These are phyloP conservation scores for Chenopodium formosanum DNA, from an alignment of 148 eudicot species.

Conservation along the genomic window DNA sequence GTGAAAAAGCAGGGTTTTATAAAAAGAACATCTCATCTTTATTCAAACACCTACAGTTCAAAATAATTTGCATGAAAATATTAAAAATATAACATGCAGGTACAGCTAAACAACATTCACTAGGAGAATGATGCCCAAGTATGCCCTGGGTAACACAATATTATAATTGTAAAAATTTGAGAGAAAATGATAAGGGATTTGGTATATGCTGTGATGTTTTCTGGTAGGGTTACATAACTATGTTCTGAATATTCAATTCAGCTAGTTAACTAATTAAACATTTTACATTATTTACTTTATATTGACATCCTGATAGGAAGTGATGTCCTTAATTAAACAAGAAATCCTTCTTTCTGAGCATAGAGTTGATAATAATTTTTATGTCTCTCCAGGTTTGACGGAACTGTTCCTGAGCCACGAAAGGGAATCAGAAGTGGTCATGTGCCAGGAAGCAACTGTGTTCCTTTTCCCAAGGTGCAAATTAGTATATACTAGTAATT, in stretches of 20 bases:
- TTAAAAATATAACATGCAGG: background rate
- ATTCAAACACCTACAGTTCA: background rate
- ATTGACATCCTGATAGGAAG: background rate
- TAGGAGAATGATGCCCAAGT: background rate
- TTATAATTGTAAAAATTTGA: background rate
- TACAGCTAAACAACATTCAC: too few species aligned
- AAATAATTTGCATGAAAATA: background rate
- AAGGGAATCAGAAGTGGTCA: constrained; percentile 95
- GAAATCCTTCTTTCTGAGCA: background rate
- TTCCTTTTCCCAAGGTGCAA: constrained; percentile 73
- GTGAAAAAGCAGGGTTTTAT: too few species aligned
- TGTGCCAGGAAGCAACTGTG: constrained; percentile 96
- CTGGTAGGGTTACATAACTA: background rate
- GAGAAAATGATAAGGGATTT: background rate
- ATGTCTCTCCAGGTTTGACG: constrained; percentile 69
- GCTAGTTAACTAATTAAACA: background rate
- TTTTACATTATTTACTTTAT: background rate
- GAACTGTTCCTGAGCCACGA: constrained; percentile 87
- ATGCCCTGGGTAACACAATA: background rate
- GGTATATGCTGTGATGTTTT: background rate
- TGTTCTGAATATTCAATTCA: background rate
- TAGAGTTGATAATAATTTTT: constrained; percentile 21
- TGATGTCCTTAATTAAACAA: constrained; percentile 3
- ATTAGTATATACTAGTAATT: background rate
- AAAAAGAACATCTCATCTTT: background rate